phyloP scores from a whole-genome alignment of 1,139 yeast species.

The Diutina mesorugosa region DNA sequence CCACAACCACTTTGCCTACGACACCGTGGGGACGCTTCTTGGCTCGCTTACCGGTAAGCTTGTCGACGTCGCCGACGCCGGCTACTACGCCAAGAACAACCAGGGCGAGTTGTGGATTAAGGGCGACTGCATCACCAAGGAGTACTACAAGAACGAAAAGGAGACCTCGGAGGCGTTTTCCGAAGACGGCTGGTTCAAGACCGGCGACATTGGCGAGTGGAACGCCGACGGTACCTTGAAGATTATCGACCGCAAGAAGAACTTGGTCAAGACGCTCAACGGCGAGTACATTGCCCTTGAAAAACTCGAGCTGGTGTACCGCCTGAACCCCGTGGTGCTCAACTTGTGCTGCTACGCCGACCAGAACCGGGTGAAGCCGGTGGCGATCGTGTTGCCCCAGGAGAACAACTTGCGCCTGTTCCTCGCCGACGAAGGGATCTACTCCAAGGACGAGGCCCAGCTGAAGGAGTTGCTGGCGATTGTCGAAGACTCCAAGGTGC shows the following conservation, averaged over 20 bases:
- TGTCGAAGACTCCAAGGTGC: slow-evolving; percentile 45
- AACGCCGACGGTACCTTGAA: slow-evolving; percentile 63
- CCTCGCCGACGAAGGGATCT: slow-evolving; percentile 42
- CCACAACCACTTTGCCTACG: slow-evolving; percentile 53
- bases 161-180: slow-evolving; percentile 74
- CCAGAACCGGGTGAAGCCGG: slow-evolving; percentile 71
- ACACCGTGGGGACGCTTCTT: slow-evolving; percentile 70
- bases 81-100: slow-evolving; percentile 78
- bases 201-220: slow-evolving; percentile 98
- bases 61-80: slow-evolving; percentile 86
- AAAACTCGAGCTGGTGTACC: slow-evolving; percentile 74
- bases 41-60: slow-evolving; percentile 82
- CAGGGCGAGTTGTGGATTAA: slow-evolving; percentile 86
- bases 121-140: slow-evolving; percentile 62
- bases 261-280: slow-evolving; percentile 86
- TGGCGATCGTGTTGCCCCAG: slow-evolving; percentile 81
- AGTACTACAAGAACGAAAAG: slow-evolving; percentile 71
- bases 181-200: slow-evolving; percentile 85
- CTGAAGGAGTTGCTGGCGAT: slow-evolving; percentile 32
- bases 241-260: slow-evolving; percentile 91
- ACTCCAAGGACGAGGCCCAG: slow-evolving; percentile 34
- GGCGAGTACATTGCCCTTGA: slow-evolving; percentile 98
- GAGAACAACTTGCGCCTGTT: slow-evolving; percentile 47
- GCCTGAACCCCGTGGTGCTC: slow-evolving; percentile 65
- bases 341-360: slow-evolving; percentile 94